These are phyloP conservation scores for Leptographium radiaticola DNA, from an alignment of 2,329 filamentous ascomycete genomes.

Conservation along the genomic window DNA sequence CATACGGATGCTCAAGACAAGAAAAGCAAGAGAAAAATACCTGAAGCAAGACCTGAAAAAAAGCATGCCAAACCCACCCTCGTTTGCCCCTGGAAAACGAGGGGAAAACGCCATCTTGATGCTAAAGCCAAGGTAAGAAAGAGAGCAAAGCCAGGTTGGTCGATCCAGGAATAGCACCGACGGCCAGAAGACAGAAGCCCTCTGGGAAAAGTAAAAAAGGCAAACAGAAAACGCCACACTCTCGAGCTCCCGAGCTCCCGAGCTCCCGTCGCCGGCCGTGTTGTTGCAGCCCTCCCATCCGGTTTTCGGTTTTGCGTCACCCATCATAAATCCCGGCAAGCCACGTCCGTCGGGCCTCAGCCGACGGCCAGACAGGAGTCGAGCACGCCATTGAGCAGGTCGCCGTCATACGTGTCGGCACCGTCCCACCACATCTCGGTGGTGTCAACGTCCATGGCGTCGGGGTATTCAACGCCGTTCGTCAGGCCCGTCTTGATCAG, in stretches of 20 bases:
- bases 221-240: neutral
- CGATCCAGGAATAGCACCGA: neutral
- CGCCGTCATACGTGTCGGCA: slow-evolving; percentile 35
- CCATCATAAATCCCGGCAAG: neutral
- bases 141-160: too few species aligned
- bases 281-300: neutral
- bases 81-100: neutral
- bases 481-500: neutral
- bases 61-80: neutral
- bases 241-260: neutral
- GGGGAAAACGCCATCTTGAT: slow-evolving; percentile 1
- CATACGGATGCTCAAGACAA: neutral
- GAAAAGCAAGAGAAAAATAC: neutral
- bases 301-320: neutral
- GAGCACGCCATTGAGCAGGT: slow-evolving; percentile 40
- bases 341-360: slow-evolving; percentile 8
- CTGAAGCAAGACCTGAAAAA: neutral
- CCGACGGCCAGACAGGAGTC: slow-evolving; percentile 41
- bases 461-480: slow-evolving; percentile 27
- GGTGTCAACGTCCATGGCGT: slow-evolving; percentile 47
- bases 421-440: slow-evolving; percentile 51
- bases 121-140: neutral
- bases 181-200: neutral
- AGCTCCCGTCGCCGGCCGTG: neutral
- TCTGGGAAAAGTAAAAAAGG: too few species aligned